phyloP scores from a whole-genome alignment of 257 asterid genomes.

The Plectranthus barbatus region DNA sequence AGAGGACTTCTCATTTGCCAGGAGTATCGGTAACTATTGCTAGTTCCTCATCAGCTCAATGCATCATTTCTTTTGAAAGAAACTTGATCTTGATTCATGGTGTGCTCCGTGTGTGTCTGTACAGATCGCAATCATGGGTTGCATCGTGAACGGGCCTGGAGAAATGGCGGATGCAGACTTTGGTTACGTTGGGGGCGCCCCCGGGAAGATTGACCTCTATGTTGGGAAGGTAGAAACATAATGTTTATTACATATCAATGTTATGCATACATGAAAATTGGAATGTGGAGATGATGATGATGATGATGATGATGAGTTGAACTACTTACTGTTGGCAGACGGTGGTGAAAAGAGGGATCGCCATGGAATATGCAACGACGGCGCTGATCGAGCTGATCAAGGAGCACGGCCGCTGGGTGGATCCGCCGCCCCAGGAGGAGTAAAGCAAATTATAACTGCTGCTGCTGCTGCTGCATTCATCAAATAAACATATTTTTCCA shows the following conservation, averaged over 20 bases:
- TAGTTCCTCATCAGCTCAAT: not conserved
- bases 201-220: slow-evolving; percentile 97
- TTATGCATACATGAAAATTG: too few species aligned
- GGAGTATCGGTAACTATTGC: slow-evolving; percentile 92
- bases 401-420: slow-evolving; percentile 80
- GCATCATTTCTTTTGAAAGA: not conserved
- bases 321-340: too few species aligned
- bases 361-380: slow-evolving; percentile 70
- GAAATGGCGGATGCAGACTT: slow-evolving; percentile 99
- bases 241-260: too few species aligned
- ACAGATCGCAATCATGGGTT: slow-evolving; percentile 99
- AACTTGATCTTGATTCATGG: not conserved
- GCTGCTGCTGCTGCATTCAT: too few species aligned
- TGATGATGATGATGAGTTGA: too few species aligned
- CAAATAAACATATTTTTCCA: too few species aligned
- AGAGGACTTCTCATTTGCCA: slow-evolving; percentile 89
- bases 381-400: slow-evolving; percentile 76
- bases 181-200: slow-evolving; percentile 98
- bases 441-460: not conserved
- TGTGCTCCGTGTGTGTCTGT: not conserved
- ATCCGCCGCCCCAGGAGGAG: slow-evolving; percentile 59
- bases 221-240: slow-evolving; percentile 68
- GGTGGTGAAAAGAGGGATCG: slow-evolving; percentile 65
- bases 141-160: slow-evolving; percentile 99
- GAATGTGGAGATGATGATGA: too few species aligned